A percentile compares a stretch with the other conserved stretches of the same genome.
These are phyloP conservation scores for Diplodia corticola DNA, from an alignment of 2,329 filamentous ascomycete genomes.

Conservation along the genomic window DNA sequence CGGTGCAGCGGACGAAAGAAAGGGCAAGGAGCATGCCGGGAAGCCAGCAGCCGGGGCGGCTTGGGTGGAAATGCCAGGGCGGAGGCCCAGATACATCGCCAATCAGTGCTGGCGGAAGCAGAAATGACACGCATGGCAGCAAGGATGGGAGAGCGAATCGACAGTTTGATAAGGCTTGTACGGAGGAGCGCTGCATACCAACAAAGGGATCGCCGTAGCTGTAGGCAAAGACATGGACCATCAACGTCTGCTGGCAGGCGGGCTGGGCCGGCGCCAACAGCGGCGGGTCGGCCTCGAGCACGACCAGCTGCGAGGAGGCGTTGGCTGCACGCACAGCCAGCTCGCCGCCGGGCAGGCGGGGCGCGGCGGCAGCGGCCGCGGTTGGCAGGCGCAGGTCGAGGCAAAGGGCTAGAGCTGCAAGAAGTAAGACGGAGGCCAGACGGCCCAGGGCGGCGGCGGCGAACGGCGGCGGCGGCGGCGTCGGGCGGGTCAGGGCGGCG, in stretches of 20 bases:
- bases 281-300: conserved; percentile 69
- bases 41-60: no score
- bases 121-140: conserved; percentile 13
- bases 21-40: neutral
- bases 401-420: conserved; percentile 6
- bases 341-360: neutral
- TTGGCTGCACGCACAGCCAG: conserved; percentile 18
- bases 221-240: conserved; percentile 68
- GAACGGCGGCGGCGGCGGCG: neutral
- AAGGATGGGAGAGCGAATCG: conserved; percentile 13
- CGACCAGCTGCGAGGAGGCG: conserved; percentile 51
- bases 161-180: conserved; percentile 3
- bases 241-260: conserved; percentile 59
- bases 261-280: conserved; percentile 52
- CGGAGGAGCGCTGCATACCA: conserved; percentile 45
- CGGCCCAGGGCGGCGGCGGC: neutral
- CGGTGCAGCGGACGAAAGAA: conserved; percentile 3
- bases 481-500: neutral
- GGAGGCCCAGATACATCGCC: neutral
- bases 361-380: neutral
- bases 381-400: conserved; percentile 9
- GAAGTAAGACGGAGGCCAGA: conserved; percentile 14
- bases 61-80: neutral
- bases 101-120: conserved; percentile 8
- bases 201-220: conserved; percentile 76